Conservation (phyloP, 169 alveolate genomes). For the Cystoisospora suis region DNA sequence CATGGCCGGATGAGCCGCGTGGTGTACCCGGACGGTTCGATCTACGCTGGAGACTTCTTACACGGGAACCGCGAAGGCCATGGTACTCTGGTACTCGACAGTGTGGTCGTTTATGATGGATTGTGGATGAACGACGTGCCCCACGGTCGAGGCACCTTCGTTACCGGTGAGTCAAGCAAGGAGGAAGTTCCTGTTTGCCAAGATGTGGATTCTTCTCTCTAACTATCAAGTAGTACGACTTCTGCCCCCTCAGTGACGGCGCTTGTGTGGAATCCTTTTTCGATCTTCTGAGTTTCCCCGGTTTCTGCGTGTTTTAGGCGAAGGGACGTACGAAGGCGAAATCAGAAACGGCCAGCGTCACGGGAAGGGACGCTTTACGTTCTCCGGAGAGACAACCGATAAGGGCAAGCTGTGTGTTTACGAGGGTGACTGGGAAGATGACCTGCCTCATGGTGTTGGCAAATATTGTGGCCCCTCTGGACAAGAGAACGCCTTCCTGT, state of each 20-base stretch:
- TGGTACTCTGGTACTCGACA: neutral
- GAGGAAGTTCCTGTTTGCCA: too few relatives aligned
- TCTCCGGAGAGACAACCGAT: neutral
- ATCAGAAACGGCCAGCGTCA: constrained; percentile 23
- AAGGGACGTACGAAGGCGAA: constrained; percentile 50
- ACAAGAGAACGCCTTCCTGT: neutral
- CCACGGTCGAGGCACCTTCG: constrained; percentile 25
- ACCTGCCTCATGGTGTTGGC: constrained; percentile 46
- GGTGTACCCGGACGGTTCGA: constrained; percentile 4
- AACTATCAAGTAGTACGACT: too few relatives aligned
- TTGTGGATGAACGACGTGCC: constrained; percentile 40
- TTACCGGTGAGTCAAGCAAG: neutral
- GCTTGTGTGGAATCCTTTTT: neutral
- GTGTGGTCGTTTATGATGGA: constrained; percentile 30
- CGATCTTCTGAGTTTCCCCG: neutral
- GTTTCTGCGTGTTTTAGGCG: neutral
- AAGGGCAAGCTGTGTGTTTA: neutral
- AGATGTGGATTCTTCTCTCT: too few relatives aligned
- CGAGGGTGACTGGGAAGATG: constrained; percentile 51
- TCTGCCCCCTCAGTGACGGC: too few relatives aligned
- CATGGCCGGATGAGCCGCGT: constrained; percentile 27
- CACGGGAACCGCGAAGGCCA: constrained; percentile 37
- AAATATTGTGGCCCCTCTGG: neutral
- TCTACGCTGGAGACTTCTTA: constrained; percentile 33
- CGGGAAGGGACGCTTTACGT: constrained; percentile 42